Base-by-base conservation (phyloP, 129 eudicot species). In the Ambrosia trifida region DNA sequence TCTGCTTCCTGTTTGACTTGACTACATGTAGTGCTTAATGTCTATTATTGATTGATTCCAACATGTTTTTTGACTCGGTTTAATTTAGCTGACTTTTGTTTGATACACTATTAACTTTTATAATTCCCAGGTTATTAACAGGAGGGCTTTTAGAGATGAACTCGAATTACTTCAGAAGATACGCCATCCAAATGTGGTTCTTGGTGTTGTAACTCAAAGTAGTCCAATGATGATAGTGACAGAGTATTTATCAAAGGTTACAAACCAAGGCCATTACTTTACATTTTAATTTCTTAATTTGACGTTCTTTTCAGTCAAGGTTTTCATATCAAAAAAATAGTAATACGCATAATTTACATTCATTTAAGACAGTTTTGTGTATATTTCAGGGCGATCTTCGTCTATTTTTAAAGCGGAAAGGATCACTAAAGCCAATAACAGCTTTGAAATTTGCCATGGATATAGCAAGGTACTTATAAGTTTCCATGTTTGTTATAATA, bases 151-250 rank as follows among this genome's bases (percentile, higher is more conserved):
- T 78, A 85, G 91, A 60, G 91, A 92, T 76, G 98, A 89, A 76
- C 95, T 89, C 69, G 85, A 83, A 18, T 79, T 92, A 24, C 28
- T 24, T 24, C 28, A 24, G 28, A 24, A 24, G 28, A 24, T 24
- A 24, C 28, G 28, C 28, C 98, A 92, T 85, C 98, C 98, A 75
- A 92, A 92, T 43, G 98, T 92, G 33, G 96, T 92, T 81, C 83
- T 92, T 24, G 98, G 98, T n/a, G 98, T 96, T 52, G 98, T 92
- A 28, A 92, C 98, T 60, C 98, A 92, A 82, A 89, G 91, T 83
- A 89, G 86, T 81, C 98, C 98, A 17, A 92, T 92, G 98, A 92
- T 89, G 98, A 92, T 92, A 72, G 89, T 92, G 50, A 92, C 96
- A 14, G 98, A 92, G 78, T 92, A 89, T 70, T 76, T 92, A 66